Evolutionary conservation across 1,139 yeast species (phyloP), one percentile per base, ranked within the genome.

Genomic region (Taiozyma sp.): DNA sequence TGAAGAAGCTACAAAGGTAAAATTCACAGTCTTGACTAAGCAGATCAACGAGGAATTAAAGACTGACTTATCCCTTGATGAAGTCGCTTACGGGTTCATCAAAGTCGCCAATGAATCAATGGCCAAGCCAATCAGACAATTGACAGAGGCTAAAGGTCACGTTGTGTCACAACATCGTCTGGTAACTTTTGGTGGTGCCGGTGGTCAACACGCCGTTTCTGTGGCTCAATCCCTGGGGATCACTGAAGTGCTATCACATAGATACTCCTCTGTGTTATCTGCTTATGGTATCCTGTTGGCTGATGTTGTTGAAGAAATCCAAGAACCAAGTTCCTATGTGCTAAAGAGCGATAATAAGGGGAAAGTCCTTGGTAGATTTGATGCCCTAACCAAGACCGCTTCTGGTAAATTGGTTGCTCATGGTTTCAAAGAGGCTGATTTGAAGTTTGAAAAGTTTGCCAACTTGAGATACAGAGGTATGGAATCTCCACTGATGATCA

Each of bases 401-500:
- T 56, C 60, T 12, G 60, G 55, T 30, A 73, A 70, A 45, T 70
- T 82, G 24, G 50, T 54, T 4, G 59, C 61, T 4, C 86, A 79
- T 64, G 87, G 87, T 0, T 77, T 80, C 53, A 52, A 63, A 3
- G 65, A 65, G 24, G 55, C 62, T 4, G 65, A 68, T 27, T 66
- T 81, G 29, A 61, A 54, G 28, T 72, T 78, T 50, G 96, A 90
- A 61, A 78, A 79, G 34, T 87, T 79, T 59, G 71, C 90, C 57
- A 91, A 91, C 64, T 73, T 92, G 76, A 77, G 95, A 61, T 92
- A 88, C 65, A 81, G 82, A 55, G 97, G 97, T 8, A 86, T 96
- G 19, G 97, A 91, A 64, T 86, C 97, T 3, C 84, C 86, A 45
- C 72, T 92, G 56, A 85, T 91, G 84, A 81, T 88, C 39, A 63